These are phyloP conservation scores for Trichoderma sp. DNA, from an alignment of 2,329 filamentous ascomycete genomes.

Conservation along the genomic window DNA sequence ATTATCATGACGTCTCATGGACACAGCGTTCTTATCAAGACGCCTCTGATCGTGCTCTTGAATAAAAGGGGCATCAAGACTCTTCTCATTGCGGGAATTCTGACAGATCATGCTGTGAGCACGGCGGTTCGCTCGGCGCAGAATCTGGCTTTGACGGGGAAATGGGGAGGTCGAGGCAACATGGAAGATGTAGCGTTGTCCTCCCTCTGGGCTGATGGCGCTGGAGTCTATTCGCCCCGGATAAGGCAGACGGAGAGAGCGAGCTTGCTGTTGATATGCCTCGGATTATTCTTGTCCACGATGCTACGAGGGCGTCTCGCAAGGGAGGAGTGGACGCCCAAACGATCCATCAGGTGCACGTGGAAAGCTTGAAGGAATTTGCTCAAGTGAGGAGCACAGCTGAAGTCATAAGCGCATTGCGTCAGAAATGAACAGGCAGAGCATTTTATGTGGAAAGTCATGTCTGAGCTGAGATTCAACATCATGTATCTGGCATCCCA, in stretches of 20 bases:
- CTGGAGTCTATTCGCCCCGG: constrained; percentile 20
- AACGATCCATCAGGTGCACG: constrained; percentile 27
- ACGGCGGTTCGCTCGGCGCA: constrained; percentile 29
- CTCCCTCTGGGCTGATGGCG: constrained; percentile 26
- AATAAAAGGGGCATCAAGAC: constrained; percentile 28
- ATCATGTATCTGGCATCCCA: background rate
- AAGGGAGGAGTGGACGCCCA: constrained; percentile 28
- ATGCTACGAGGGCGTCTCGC: constrained; percentile 28
- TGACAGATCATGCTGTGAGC: constrained; percentile 28
- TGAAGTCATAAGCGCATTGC: constrained; percentile 1
- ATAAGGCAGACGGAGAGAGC: background rate
- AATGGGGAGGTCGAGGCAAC: constrained; percentile 30
- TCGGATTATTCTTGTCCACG: constrained; percentile 28
- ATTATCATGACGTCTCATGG: constrained; percentile 19
- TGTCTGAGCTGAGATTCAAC: background rate
- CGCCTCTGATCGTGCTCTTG: constrained; percentile 17
- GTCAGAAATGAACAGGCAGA: background rate
- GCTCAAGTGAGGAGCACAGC: constrained; percentile 26
- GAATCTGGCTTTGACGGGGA: constrained; percentile 28
- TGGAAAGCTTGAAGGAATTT: constrained; percentile 28
- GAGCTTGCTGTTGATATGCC: constrained; percentile 30
- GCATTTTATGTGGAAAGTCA: background rate
- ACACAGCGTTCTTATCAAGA: constrained; percentile 27
- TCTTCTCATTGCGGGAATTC: constrained; percentile 27
- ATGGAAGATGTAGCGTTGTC: constrained; percentile 25